Evolutionary conservation across 1,284 basidiomycete genomes (phyloP).

Genomic region (Singerocomus inundabilis): DNA sequence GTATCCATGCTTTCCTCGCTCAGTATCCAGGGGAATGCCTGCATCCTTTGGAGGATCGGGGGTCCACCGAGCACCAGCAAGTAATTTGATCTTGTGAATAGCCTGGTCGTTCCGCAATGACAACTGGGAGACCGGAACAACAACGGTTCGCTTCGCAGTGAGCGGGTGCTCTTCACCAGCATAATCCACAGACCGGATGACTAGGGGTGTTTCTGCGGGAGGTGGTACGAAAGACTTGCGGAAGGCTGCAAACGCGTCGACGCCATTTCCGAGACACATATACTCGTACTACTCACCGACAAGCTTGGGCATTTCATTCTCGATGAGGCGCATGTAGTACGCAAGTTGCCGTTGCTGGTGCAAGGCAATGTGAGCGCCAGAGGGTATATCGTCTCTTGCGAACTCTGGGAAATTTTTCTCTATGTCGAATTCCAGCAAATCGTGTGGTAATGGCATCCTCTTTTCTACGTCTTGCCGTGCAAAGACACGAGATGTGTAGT

Average conservation of each 20-base stretch:
- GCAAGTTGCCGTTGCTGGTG: conserved; percentile 68
- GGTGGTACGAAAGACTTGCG: conserved; percentile 75
- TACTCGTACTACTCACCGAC: conserved; percentile 56
- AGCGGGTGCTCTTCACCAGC: conserved; percentile 72
- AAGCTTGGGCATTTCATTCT: conserved; percentile 79
- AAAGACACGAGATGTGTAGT: conserved; percentile 16
- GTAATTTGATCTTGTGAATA: conserved; percentile 74
- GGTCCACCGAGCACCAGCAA: conserved; percentile 83
- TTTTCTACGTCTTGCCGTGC: conserved; percentile 30
- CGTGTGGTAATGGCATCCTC: conserved; percentile 27
- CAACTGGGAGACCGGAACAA: conserved; percentile 70
- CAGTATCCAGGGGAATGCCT: conserved; percentile 45
- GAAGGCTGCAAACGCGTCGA: conserved; percentile 51
- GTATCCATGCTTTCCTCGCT: conserved; percentile 65
- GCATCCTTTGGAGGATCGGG: conserved; percentile 67
- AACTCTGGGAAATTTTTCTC: conserved; percentile 36
- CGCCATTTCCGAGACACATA: conserved; percentile 7
- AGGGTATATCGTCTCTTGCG: conserved; percentile 60
- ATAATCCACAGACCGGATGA: conserved; percentile 76
- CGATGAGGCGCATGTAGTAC: conserved; percentile 77
- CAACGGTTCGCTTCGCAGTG: conserved; percentile 65
- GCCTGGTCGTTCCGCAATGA: conserved; percentile 62
- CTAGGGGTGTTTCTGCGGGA: conserved; percentile 52
- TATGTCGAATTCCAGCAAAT: conserved; percentile 33
- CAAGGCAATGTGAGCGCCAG: conserved; percentile 66